Evolutionary conservation across 805 yeast species (phyloP), one percentile per base, ranked within the genome.

Genomic region (Saturnispora sekii): DNA sequence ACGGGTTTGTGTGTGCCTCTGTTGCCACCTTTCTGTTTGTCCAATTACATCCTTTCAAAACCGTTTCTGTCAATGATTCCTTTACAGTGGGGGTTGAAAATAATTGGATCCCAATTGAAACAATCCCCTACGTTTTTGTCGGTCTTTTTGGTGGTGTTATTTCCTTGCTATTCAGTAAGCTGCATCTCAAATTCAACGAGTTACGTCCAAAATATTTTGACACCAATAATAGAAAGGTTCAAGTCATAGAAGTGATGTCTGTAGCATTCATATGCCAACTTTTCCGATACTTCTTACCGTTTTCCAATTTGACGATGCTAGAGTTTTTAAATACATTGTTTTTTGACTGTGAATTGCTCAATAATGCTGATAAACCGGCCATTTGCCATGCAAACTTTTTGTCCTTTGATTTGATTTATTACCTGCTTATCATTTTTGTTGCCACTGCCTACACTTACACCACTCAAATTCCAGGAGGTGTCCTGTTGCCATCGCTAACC

Each of bases 1-100:
- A 79, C 53, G 76, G 88, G 6, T 87, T 86, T 61, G 81, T 84
- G 3, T 77, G 86, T 53, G 81, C 95, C 1, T 83, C 87, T 53
- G 65, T 81, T 10, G 81, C 87, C 1, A 81, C 82, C 11, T 73
- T 82, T 2, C 69, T 82, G 0, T 59, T 85, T 26, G 74, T 76
- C 51, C 51, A 65, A 12, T 58, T 74, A 18, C 70, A 74, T 46
- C 78, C 80, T 1, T 74, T 73, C 49, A 64, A 70, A 38, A 68
- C 69, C 4, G 66, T 71, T 40, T 57, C 67, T 29, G 53, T 57
- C 14, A 57, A 53, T 35, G 56, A 59, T 33, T 73, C 82, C 41
- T 79, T 74, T 51, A 77, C 76, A n/a, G 84, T 80, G 50, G 74
- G 74, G 42, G 78, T 81, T 42, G 81, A 81, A 54, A 73, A 82